Percentiles rank a stretch among this genome's conserved stretches.
Evolutionary conservation across 2,329 filamentous ascomycete genomes (phyloP).

Genomic region (Acrocalymma vagum): DNA sequence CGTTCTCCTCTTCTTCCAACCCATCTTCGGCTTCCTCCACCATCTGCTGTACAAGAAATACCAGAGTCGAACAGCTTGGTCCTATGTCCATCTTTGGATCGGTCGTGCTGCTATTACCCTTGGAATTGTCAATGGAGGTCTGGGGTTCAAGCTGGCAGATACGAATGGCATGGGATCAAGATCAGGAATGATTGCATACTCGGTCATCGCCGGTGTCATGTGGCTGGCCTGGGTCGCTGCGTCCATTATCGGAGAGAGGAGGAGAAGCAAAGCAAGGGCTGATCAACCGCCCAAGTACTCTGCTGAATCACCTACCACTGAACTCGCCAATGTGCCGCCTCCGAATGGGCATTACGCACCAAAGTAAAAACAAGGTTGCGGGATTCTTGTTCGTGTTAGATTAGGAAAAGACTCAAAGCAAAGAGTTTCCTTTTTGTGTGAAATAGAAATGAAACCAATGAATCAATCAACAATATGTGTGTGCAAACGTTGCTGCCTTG

Average conservation of each 20-base stretch:
- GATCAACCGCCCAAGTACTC: constrained; percentile 27
- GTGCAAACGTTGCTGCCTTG: constrained; percentile 17
- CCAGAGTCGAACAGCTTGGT: constrained; percentile 55
- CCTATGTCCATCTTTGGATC: constrained; percentile 63
- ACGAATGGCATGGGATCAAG: constrained; percentile 43
- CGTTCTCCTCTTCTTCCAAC: constrained; percentile 62
- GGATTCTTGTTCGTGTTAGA: not conserved
- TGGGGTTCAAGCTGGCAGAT: constrained; percentile 60
- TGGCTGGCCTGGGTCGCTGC: constrained; percentile 46
- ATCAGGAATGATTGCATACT: constrained; percentile 55
- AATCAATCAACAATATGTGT: not conserved
- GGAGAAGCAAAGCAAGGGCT: constrained; percentile 17
- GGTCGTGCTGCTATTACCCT: constrained; percentile 60
- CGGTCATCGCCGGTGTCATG: constrained; percentile 59
- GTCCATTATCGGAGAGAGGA: constrained; percentile 35
- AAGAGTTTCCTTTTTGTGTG: no score
- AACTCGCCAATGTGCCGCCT: constrained; percentile 5
- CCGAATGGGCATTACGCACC: constrained; percentile 29
- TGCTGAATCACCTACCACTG: no score
- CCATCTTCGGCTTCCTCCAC: constrained; percentile 60
- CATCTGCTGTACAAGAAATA: constrained; percentile 60
- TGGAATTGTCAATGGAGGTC: constrained; percentile 65
- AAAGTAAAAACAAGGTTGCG: constrained; percentile 15
- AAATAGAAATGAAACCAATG: not conserved
- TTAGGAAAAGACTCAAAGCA: no score